Base-by-base conservation (phyloP, 352 stramenopile genomes). In the Phytophthora rubi region DNA sequence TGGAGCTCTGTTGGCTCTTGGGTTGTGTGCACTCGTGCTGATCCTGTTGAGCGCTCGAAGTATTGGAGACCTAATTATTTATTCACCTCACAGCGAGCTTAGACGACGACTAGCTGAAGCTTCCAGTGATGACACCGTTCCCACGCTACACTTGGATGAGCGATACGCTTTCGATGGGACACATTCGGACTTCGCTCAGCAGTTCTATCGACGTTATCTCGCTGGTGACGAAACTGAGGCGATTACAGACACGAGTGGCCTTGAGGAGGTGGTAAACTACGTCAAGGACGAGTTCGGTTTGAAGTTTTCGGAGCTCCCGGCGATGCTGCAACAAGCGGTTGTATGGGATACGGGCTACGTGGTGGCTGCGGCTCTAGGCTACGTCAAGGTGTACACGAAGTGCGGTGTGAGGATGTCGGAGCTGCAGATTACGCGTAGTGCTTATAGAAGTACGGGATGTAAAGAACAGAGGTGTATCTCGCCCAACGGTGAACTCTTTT, bases 111-210 rank as follows among this genome's bases (percentile, higher is more conserved):
- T 75, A 53, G 18, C 62, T 35, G 21, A 30, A 57, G 7, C 55
- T 42, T 47, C 60, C 0, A 68, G 33, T 23, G 59, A 49, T 39
- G 48, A 58, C 5, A 15, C 44, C n/a, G 42, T 10, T 21, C 39
- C 39, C 26, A 71, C 35, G 28, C 48, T 88, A 48, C 68, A 76
- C 12, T 33, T 85, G n/a, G 68, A 79, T 26, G 73, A 85, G n/a
- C 54, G 67, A 51, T 85, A 83, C 58, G 28, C 59, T 49, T 82
- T 86, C 48, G 77, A 89, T 52, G 79, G 77, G 32, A 72, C 70
- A 6, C 77, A 83, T 53, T 82, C 81, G 4, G 79, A 89, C 60
- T 82, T 84, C n/a, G 76, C 77, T 12, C 74, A 86, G 53, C 81
- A 89, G 47, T 87, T 84, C 61, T 87, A 82, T 53, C 70, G 72